Evolutionary conservation across 768 basidiomycete species (phyloP), one percentile per base, ranked within the genome.

Genomic region (Neoboletus brunneissimus): DNA sequence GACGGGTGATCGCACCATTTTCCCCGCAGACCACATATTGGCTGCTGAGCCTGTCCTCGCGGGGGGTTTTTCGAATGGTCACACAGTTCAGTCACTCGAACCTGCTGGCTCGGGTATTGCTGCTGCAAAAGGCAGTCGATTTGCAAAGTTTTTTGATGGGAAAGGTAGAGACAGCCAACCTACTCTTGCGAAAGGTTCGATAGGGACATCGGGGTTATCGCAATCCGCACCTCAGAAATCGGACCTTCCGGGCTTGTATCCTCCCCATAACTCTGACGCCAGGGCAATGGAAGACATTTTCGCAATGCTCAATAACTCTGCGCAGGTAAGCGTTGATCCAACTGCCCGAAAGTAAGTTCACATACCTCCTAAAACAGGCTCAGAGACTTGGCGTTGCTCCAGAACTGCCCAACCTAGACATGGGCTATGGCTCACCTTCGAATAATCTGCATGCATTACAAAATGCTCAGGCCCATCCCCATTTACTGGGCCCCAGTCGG

Each of bases 71-170:
- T 55, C 58, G 40, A 59, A 53, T 45, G 63, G 25, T 27, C 56
- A 58, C 34, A 20, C 56, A 18, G 34, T 48, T 25, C 68, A 58
- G 42, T 46, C 64, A 8, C 68, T 70, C 16, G 70, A 72, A 48
- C 59, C 67, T 45, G 69, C 66, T 50, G 75, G 75, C 25, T 76
- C 77, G 27, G 77, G 80, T 32, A 75, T 81, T 65, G 76, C 82
- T 15, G 73, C 77, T 32, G 78, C 77, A 25, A 90, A 87, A 69
- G 90, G 90, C 40, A 92, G 90, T 67, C 85, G 91, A 37, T 88
- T 92, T 68, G 91, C 89, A 32, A 93, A 91, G 67, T 91, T 91
- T 71, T 93, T 92, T 60, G 90, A 92, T 62, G 80, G 80, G n/a
- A 91, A 89, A 69, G 65, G 67, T 31, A 79, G 79, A 59, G 84